These are phyloP conservation scores for Hygrocybe coccinea DNA, from an alignment of 768 basidiomycete genomes.

Conservation along the genomic window DNA sequence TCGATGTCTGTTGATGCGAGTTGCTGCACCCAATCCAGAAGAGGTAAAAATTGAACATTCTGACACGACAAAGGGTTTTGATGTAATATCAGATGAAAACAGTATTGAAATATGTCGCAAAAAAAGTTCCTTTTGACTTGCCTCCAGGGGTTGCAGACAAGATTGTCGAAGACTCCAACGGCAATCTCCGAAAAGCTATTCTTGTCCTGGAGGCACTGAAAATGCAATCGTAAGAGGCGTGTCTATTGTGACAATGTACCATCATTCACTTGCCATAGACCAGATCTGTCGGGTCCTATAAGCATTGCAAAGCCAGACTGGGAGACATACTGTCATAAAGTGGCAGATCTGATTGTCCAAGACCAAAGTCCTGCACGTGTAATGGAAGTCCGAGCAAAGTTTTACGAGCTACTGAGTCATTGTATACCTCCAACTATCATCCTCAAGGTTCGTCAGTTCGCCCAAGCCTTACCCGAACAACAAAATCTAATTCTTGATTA, in stretches of 20 bases:
- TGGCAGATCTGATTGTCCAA: constrained; percentile 82
- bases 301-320: constrained; percentile 97
- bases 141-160: constrained; percentile 69
- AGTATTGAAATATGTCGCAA: constrained; percentile 77
- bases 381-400: constrained; percentile 87
- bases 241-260: neutral
- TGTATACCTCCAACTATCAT: constrained; percentile 94
- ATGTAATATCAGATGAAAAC: constrained; percentile 58
- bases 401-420: constrained; percentile 93
- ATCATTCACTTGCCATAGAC: constrained; percentile 42
- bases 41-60: constrained; percentile 49
- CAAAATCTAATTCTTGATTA: constrained; percentile 2
- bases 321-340: constrained; percentile 94
- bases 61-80: neutral
- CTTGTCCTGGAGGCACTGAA: constrained; percentile 92
- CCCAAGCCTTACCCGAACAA: neutral
- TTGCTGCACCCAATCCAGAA: constrained; percentile 75
- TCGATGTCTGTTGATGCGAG: constrained; percentile 89
- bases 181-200: constrained; percentile 92
- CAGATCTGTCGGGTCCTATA: constrained; percentile 75
- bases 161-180: constrained; percentile 75
- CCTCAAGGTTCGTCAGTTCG: constrained; percentile 60
- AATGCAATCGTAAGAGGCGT: constrained; percentile 79
- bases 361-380: constrained; percentile 88
- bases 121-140: constrained; percentile 58